Percentiles rank a stretch among this genome's conserved stretches.
Conservation (phyloP, 306 rosid species). For the Cucurbita ficifolia region DNA sequence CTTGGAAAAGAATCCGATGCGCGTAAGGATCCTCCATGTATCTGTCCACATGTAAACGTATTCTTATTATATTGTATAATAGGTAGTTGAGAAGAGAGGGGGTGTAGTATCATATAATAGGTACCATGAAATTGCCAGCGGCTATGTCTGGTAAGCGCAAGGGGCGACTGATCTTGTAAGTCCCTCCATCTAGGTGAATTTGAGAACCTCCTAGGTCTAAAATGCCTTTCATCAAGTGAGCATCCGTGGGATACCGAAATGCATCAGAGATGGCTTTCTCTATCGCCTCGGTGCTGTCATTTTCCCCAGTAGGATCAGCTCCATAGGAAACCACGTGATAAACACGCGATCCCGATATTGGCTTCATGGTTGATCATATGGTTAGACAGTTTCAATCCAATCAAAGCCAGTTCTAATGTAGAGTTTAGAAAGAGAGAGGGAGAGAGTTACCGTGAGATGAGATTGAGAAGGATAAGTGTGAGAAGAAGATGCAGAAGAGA, state of each 20-base stretch:
- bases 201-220: conserved; percentile 25
- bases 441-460: background rate
- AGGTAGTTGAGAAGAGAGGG: no score
- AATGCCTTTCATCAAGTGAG: conserved; percentile 20
- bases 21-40: conserved; percentile 30
- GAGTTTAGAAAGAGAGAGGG: background rate
- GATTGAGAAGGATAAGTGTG: background rate
- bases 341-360: conserved; percentile 12
- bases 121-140: conserved; percentile 25
- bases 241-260: conserved; percentile 2
- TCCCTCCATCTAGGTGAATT: conserved; percentile 31
- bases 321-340: conserved; percentile 21
- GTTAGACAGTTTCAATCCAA: background rate
- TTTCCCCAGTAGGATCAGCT: conserved; percentile 29
- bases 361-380: background rate
- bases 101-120: background rate
- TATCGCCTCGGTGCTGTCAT: conserved; percentile 27
- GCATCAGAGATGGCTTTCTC: conserved; percentile 19
- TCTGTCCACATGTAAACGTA: conserved; percentile 6
- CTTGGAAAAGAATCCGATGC: conserved; percentile 19
- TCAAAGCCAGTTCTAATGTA: background rate
- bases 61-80: no score
- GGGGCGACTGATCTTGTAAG: conserved; percentile 27
- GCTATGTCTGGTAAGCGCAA: conserved; percentile 15
- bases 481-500: background rate